Base-by-base conservation (phyloP, 78 protist genomes). In the Chrysochromulina parva region DNA sequence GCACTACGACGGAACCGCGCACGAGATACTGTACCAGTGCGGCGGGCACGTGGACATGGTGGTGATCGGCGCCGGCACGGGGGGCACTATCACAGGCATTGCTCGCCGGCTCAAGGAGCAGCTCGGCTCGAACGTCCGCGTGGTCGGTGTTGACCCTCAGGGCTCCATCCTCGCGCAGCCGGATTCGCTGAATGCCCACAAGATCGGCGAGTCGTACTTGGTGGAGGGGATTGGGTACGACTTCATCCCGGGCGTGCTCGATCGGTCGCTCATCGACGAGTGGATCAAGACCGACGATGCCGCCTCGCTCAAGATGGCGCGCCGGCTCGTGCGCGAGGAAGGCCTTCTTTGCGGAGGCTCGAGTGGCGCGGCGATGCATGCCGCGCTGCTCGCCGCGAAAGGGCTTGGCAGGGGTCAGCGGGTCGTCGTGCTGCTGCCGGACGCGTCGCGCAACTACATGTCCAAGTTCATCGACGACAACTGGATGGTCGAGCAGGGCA, bases 161-260 rank as follows among this genome's bases (percentile, higher is more conserved):
- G 98, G 98, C 57, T 98, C 98, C 82, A 95, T 97, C 78, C 93
- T 98, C 5, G 98, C 99, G 7, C 90, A 90, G 65, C 98, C 98
- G 48, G 97, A 58, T 53, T 28, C 71, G 13, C 88, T 95, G 87
- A 96, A 94, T 82, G 65, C 11, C 20, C 47, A 28, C 89, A 86
- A 86, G 14, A 60, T n/a, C 22, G 19, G n/a, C 28, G 81, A 22
- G 16, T 13, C 65, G 54, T 92, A 94, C 87, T 80, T 81, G 69
- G 96, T 98, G 50, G 98, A 97, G 88, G 99, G 99, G 78, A 97
- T 97, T 16, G 99, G 99, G 71, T 95, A 96, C 93, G 99, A 94
- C 88, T 98, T 98, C 69, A 95, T 96, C 62, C 98, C 98, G 57
- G 48, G 53, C 1, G 96, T 95, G 11, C 87, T 94, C 62, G 97